Conservation (phyloP, 305 asterid genomes). For the Fraxinus nigra region DNA sequence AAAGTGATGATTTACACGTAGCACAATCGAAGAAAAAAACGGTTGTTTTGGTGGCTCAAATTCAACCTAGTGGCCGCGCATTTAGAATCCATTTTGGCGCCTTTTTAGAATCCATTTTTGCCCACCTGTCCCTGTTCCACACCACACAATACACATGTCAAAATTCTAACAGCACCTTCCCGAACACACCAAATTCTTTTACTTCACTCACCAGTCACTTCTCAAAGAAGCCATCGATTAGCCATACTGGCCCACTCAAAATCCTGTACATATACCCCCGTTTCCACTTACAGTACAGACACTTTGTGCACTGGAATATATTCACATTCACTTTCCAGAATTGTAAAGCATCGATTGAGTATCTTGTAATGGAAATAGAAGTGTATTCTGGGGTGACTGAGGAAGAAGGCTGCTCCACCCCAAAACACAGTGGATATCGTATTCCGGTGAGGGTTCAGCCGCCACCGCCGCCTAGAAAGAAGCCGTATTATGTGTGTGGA, state of each 20-base stretch:
- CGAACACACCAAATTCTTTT: neutral
- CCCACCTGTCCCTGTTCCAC: too few species aligned
- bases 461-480: constrained; percentile 38
- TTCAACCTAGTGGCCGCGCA: too few species aligned
- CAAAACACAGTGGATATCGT: constrained; percentile 10
- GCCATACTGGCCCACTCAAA: neutral
- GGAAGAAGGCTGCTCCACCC: constrained; percentile 31
- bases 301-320: neutral
- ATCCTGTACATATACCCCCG: neutral
- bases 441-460: constrained; percentile 30
- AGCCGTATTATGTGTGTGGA: neutral
- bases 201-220: neutral
- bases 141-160: too few species aligned
- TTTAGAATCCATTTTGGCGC: too few species aligned
- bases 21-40: too few species aligned
- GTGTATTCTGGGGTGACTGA: neutral
- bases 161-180: too few species aligned
- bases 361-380: constrained; percentile 7
- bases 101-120: too few species aligned
- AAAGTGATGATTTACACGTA: too few species aligned
- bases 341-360: neutral
- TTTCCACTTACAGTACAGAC: neutral
- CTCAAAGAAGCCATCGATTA: neutral
- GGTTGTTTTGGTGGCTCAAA: too few species aligned
- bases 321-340: neutral